Conservation (phyloP, 1,139 yeast species). For the Pneumocystis canis region DNA sequence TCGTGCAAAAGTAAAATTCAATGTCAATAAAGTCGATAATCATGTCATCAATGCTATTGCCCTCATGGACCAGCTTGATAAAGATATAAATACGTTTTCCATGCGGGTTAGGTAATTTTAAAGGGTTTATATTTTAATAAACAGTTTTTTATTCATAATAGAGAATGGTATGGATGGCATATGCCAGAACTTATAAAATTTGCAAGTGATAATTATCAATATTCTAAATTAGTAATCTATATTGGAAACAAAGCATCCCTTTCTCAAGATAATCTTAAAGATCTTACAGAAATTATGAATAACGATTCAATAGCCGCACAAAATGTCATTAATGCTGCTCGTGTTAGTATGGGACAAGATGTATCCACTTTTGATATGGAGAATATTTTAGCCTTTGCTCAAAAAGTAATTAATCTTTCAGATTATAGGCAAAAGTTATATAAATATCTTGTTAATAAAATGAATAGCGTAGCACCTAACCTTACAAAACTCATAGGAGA, state of each 20-base stretch:
- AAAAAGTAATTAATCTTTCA: slow-evolving; percentile 85
- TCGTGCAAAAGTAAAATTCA: slow-evolving; percentile 90
- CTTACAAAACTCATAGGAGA: slow-evolving; percentile 92
- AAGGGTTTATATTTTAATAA: not conserved
- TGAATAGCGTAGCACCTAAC: slow-evolving; percentile 98
- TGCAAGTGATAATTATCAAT: slow-evolving; percentile 87
- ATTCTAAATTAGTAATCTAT: slow-evolving; percentile 55
- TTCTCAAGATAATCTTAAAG: slow-evolving; percentile 67
- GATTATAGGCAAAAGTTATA: slow-evolving; percentile 89
- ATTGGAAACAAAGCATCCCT: slow-evolving; percentile 79
- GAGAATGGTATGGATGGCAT: slow-evolving; percentile 99
- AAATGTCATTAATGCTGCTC: slow-evolving; percentile 85
- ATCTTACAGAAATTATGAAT: slow-evolving; percentile 71
- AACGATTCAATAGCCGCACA: slow-evolving; percentile 93
- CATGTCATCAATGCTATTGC: slow-evolving; percentile 99
- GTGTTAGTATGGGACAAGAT: slow-evolving; percentile 97
- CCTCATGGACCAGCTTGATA: slow-evolving; percentile 86
- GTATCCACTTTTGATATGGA: slow-evolving; percentile 76
- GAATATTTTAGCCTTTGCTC: slow-evolving; percentile 79
- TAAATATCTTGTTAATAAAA: slow-evolving; percentile 76
- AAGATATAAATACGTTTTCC: slow-evolving; percentile 91
- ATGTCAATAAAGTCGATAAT: slow-evolving; percentile 95
- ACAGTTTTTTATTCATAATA: slow-evolving; percentile 27
- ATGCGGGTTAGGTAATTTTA: slow-evolving; percentile 45
- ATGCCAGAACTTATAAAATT: slow-evolving; percentile 98